Base-by-base conservation (phyloP, 129 eudicot genomes). In the Escallonia rubra region DNA sequence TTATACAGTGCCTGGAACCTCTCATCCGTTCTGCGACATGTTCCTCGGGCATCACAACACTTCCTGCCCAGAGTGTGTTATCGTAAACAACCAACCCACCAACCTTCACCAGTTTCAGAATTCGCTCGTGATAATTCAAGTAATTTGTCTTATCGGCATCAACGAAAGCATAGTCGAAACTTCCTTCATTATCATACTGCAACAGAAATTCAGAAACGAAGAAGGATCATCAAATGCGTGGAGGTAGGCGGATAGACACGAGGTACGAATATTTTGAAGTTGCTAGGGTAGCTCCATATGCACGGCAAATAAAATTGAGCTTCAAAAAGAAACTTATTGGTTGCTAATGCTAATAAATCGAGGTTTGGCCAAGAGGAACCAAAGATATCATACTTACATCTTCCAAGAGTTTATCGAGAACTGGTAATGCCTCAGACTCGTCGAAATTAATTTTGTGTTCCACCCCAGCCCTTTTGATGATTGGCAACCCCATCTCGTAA, bases 21-120 rank as follows among this genome's bases (percentile, higher is more conserved):
- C 39, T 16, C 62, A 4, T 38, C 4, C 42, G 11, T 2, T 61
- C 65, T 34, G 2, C 14, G 41, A 61, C 65, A 5, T 7, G 3
- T 39, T 61, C 14, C 16, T 61, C 15, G 65, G 15, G 79, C 65
- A 61, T 39, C 23, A 11, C 65, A 6, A 61, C 46, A 3, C 10
- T 39, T 63, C 52, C 67, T 11, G 23, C 52, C 51, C 67, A 44
- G 9, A 63, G 67, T 10, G 67, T 63, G 40, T 63, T 63, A 64
- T 87, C 95, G 10, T 87, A 87, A 34, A 65, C 87, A 8, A 84
- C 72, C 3, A 84, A 34, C 34, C 88, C 90, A 4, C 86, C 88
- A 4, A 78, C 76, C 72, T 81, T 87, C 72, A 87, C 38, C 41
- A 87, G 74, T 48, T 81, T 74, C 75, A 81, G 12, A 45, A 87